Evolutionary conservation across 441 rosid genomes (phyloP).

Genomic region (Jatropha podagrica): DNA sequence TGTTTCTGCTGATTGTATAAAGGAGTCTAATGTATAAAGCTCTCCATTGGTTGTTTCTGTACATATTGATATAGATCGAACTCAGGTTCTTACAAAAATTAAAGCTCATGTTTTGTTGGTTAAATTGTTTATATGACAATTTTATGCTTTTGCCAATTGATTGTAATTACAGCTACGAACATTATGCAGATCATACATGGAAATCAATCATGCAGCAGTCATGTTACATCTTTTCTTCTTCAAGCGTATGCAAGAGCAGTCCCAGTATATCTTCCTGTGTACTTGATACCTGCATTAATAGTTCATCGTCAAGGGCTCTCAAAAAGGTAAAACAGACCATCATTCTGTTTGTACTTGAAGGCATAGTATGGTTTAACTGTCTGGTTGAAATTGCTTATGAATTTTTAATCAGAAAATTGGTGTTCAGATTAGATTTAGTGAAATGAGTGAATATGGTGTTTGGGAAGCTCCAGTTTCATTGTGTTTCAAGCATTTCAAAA

Average conservation of each 20-base stretch:
- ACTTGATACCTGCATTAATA: slow-evolving; percentile 85
- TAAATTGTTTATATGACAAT: background rate
- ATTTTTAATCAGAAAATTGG: background rate
- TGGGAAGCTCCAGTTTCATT: background rate
- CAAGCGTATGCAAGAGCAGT: slow-evolving; percentile 86
- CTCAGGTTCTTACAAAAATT: background rate
- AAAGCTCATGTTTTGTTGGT: background rate
- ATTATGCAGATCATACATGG: slow-evolving; percentile 83
- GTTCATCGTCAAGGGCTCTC: slow-evolving; percentile 86
- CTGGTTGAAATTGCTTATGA: background rate
- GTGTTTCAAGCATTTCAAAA: background rate
- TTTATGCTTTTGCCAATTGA: background rate
- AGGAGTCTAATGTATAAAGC: slow-evolving; percentile 1
- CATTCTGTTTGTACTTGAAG: slow-evolving; percentile 15
- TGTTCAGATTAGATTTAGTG: background rate
- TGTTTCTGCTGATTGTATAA: background rate
- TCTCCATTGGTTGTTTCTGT: background rate
- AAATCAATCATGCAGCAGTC: slow-evolving; percentile 68
- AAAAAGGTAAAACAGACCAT: slow-evolving; percentile 49
- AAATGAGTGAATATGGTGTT: background rate
- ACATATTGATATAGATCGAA: background rate
- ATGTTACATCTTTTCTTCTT: slow-evolving; percentile 58
- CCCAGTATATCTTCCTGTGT: slow-evolving; percentile 89
- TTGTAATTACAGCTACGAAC: slow-evolving; percentile 13
- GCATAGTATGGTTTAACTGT: background rate